Percentiles rank a stretch among this genome's conserved stretches.
Conservation (phyloP, 192 early-diverging fungal species). For the Chytriomyces hyalinus region DNA sequence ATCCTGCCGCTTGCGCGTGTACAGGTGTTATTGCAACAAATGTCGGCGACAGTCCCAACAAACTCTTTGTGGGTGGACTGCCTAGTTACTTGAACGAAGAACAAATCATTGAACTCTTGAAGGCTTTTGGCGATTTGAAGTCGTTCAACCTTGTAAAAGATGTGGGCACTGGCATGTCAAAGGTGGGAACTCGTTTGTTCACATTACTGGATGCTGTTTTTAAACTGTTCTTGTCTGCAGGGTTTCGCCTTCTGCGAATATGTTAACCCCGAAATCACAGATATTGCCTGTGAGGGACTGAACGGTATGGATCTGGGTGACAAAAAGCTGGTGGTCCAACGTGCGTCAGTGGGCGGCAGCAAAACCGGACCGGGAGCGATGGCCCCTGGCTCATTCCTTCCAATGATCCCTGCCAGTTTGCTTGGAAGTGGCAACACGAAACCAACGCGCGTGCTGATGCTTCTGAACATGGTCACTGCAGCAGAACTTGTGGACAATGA, state of each 20-base stretch:
- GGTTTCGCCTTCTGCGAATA: slow-evolving; percentile 99
- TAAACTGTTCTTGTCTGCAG: slow-evolving; percentile 42
- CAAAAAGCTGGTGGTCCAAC: slow-evolving; percentile 90
- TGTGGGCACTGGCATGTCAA: slow-evolving; percentile 70
- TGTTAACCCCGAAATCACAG: slow-evolving; percentile 82
- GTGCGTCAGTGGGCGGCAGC: slow-evolving; percentile 83
- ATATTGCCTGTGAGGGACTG: slow-evolving; percentile 91
- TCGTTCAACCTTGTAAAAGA: slow-evolving; percentile 96
- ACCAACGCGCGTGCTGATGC: slow-evolving; percentile 81
- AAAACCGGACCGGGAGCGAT: slow-evolving; percentile 41
- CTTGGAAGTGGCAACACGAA: slow-evolving; percentile 60
- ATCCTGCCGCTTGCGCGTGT: not conserved
- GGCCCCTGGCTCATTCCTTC: slow-evolving; percentile 51
- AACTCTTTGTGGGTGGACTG: slow-evolving; percentile 93
- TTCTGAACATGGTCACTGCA: slow-evolving; percentile 93
- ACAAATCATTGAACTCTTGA: slow-evolving; percentile 91
- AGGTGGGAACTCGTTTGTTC: slow-evolving; percentile 50
- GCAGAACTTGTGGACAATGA: slow-evolving; percentile 85
- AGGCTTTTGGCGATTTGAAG: slow-evolving; percentile 90
- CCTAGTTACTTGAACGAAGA: slow-evolving; percentile 88
- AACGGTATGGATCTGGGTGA: slow-evolving; percentile 96
- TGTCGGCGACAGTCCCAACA: slow-evolving; percentile 89
- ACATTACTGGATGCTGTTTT: not conserved
- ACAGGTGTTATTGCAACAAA: slow-evolving; percentile 81
- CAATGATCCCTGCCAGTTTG: slow-evolving; percentile 45